These are phyloP conservation scores for Phytophthora idaei DNA, from an alignment of 352 stramenopile genomes.

Conservation along the genomic window DNA sequence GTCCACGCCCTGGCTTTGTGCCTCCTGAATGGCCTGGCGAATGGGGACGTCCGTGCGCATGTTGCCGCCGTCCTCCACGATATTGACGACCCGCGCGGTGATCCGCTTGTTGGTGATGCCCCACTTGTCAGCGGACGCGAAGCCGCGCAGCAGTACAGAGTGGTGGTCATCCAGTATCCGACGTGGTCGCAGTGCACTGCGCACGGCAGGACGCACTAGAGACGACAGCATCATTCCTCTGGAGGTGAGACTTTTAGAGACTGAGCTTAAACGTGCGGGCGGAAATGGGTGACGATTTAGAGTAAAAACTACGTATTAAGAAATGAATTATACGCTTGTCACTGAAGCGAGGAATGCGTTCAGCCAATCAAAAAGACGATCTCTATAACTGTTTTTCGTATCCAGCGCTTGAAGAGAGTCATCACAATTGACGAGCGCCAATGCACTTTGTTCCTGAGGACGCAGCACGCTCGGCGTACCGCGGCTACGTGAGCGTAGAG, in stretches of 20 bases:
- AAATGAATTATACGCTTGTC: neutral
- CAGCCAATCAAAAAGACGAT: neutral
- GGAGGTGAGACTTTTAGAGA: conserved; percentile 21
- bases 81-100: conserved; percentile 49
- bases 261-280: conserved; percentile 12
- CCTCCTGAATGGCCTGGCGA: conserved; percentile 57
- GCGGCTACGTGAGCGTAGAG: conserved; percentile 60
- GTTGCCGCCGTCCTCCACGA: conserved; percentile 59
- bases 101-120: conserved; percentile 72
- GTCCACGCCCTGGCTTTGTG: conserved; percentile 54
- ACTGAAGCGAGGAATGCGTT: neutral
- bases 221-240: conserved; percentile 20
- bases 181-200: conserved; percentile 10
- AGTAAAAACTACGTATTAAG: neutral
- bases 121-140: conserved; percentile 48
- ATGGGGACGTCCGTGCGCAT: conserved; percentile 61
- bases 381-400: neutral
- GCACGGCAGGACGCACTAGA: conserved; percentile 17
- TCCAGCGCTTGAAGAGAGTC: neutral
- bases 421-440: neutral
- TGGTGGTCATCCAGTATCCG: conserved; percentile 4
- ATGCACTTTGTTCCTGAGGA: conserved; percentile 58
- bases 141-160: conserved; percentile 25
- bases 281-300: conserved; percentile 9
- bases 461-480: conserved; percentile 42